phyloP scores from a whole-genome alignment of 1,139 yeast species.

The Martiniozyma asiatica region DNA sequence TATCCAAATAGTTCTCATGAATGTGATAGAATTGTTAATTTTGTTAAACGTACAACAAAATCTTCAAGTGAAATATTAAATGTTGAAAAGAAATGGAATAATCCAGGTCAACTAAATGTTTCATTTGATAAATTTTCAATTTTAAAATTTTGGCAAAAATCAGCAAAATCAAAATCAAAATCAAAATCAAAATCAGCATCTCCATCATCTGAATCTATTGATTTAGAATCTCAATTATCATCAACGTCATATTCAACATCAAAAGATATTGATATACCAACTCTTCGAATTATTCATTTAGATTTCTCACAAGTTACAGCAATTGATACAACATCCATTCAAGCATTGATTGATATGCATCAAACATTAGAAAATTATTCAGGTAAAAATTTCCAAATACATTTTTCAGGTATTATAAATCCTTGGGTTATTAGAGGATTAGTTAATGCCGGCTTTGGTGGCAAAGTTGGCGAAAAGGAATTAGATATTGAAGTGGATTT shows the following conservation, averaged over 20 bases:
- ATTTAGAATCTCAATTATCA: slow-evolving; percentile 1
- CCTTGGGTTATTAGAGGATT: slow-evolving; percentile 82
- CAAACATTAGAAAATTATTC: slow-evolving; percentile 65
- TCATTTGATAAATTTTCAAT: no score
- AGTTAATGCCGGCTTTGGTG: slow-evolving; percentile 69
- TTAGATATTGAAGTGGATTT: slow-evolving; percentile 6
- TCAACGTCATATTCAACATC: no score
- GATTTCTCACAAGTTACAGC: slow-evolving; percentile 72
- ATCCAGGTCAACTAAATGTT: slow-evolving; percentile 19
- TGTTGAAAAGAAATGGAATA: slow-evolving; percentile 86
- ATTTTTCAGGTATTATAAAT: slow-evolving; percentile 72
- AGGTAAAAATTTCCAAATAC: slow-evolving; percentile 78
- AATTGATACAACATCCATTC: slow-evolving; percentile 71
- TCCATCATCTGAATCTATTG: not conserved
- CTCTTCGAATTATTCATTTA: slow-evolving; percentile 55
- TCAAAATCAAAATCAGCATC: not conserved
- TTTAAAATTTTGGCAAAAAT: not conserved
- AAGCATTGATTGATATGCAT: slow-evolving; percentile 63
- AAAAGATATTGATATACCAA: slow-evolving; percentile 2
- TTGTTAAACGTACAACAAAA: slow-evolving; percentile 44
- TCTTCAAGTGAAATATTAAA: slow-evolving; percentile 53
- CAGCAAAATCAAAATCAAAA: slow-evolving; percentile 2
- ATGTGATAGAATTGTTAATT: slow-evolving; percentile 57
- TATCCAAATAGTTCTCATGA: slow-evolving; percentile 75
- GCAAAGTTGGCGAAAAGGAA: slow-evolving; percentile 6